Evolutionary conservation across 106 monocot genomes (phyloP), one percentile per base, ranked within the genome.

Genomic region (Acorus gramineus): DNA sequence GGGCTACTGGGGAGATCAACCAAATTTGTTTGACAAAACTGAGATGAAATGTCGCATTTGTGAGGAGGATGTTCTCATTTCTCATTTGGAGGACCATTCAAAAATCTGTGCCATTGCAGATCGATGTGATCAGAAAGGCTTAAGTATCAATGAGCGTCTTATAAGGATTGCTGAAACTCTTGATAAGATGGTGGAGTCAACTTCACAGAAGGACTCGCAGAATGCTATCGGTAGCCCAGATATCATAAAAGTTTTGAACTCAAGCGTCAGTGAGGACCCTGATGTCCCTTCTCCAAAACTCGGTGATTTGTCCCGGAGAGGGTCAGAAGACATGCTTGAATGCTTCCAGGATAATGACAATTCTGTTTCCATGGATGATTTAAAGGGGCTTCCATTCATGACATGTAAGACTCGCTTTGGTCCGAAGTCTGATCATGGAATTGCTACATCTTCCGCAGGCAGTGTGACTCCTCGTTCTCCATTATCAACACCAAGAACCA

Each of bases 41-140:
- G 79, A 91, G 71, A 99, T 99, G 62, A 99, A 92, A 85, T 99
- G 98, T 66, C 92, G 98, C 56, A 99, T 99, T 65, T 99, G 98
- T 69, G 98, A 99, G 70, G 92, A 99, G 77, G 76, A 92, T 86
- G 98, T 98, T 77, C 85, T 86, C 7, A 99, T 86, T 57, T 74
- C 68, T 28, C 85, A 75, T 67, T 91, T 92, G 56, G 98, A 99
- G 63, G 85, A 84, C 61, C 98, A 99, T 67, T 86, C 81, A 51
- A 92, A 73, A 60, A 73, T 92, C 13, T 99, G 98, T 69, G 81
- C 92, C 4, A 63, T 85, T 75, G 91, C 88, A 46, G 98, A 99
- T 69, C 85, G 88, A 70, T 92, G 92, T 63, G 98, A 99, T 61
- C 78, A 79, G 67, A 99, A 99, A 69, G 98, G 92, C 78, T 69